phyloP scores from a whole-genome alignment of 164 flowering plant species.

The Berberis vulgaris region DNA sequence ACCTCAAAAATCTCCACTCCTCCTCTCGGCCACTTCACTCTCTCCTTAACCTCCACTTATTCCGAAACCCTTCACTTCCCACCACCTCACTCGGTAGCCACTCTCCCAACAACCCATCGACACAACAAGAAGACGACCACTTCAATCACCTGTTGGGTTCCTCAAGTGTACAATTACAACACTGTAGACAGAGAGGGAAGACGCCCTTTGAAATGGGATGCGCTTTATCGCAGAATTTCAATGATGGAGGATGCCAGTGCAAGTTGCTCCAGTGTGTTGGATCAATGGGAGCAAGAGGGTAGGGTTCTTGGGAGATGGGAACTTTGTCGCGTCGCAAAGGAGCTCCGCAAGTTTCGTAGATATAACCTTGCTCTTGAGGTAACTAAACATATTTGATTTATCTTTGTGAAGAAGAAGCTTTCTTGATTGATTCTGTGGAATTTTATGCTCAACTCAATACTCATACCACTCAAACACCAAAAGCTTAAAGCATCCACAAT shows the following conservation, averaged over 20 bases:
- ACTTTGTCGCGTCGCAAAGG: conserved; percentile 59
- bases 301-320: conserved; percentile 63
- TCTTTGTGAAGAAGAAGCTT: not conserved
- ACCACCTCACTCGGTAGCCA: not conserved
- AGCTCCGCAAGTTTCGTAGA: conserved; percentile 59
- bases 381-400: not conserved
- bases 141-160: conserved; percentile 26
- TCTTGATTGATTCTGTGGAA: not conserved
- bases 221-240: conserved; percentile 46
- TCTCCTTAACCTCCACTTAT: conserved; percentile 22
- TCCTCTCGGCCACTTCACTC: conserved; percentile 11
- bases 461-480: not conserved
- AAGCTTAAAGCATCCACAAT: not conserved
- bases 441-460: not conserved
- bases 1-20: conserved; percentile 14
- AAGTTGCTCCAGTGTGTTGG: conserved; percentile 48
- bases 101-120: not conserved
- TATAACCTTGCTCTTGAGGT: conserved; percentile 73
- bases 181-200: conserved; percentile 56
- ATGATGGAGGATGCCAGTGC: conserved; percentile 42
- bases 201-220: conserved; percentile 47
- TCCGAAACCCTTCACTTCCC: conserved; percentile 17
- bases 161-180: conserved; percentile 52
- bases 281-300: conserved; percentile 50
- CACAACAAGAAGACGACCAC: conserved; percentile 1